Conservation (phyloP, 768 basidiomycete genomes). For the Cantharellus anzutake region DNA sequence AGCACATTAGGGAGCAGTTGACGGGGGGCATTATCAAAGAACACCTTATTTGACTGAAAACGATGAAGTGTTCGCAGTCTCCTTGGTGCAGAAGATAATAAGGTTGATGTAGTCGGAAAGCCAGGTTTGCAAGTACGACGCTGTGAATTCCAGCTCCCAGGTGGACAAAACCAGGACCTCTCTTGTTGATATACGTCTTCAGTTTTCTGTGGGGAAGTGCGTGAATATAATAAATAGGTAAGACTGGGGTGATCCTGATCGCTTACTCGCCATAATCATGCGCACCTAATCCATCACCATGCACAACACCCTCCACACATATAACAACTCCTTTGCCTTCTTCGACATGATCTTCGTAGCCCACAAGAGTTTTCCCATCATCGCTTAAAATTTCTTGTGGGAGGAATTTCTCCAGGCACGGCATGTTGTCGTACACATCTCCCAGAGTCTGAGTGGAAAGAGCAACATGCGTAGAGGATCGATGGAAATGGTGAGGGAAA, state of each 20-base stretch:
- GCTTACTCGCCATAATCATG: conserved; percentile 44
- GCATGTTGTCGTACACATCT: conserved; percentile 38
- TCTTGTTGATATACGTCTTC: conserved; percentile 20
- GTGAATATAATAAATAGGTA: not conserved
- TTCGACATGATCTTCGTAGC: conserved; percentile 3
- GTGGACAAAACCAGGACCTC: conserved; percentile 13
- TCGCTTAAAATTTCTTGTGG: conserved; percentile 13
- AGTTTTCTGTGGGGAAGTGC: conserved; percentile 24
- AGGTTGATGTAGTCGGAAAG: conserved; percentile 47
- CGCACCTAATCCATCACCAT: conserved; percentile 31
- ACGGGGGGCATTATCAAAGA: conserved; percentile 3
- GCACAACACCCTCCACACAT: conserved; percentile 40
- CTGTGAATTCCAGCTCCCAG: conserved; percentile 28
- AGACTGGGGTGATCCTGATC: not conserved
- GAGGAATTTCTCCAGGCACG: conserved; percentile 41
- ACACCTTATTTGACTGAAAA: conserved; percentile 56
- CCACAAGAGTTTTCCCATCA: conserved; percentile 1
- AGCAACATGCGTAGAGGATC: conserved; percentile 48
- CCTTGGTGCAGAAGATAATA: conserved; percentile 72
- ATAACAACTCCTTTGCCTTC: conserved; percentile 29
- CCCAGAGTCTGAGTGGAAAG: conserved; percentile 54
- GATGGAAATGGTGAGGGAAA: conserved; percentile 37
- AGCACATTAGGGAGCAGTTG: conserved; percentile 1
- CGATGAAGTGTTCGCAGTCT: conserved; percentile 64
- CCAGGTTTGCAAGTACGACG: conserved; percentile 33